These are phyloP conservation scores for Bruguiera sexangula DNA, from an alignment of 345 rosid genomes.

Conservation along the genomic window DNA sequence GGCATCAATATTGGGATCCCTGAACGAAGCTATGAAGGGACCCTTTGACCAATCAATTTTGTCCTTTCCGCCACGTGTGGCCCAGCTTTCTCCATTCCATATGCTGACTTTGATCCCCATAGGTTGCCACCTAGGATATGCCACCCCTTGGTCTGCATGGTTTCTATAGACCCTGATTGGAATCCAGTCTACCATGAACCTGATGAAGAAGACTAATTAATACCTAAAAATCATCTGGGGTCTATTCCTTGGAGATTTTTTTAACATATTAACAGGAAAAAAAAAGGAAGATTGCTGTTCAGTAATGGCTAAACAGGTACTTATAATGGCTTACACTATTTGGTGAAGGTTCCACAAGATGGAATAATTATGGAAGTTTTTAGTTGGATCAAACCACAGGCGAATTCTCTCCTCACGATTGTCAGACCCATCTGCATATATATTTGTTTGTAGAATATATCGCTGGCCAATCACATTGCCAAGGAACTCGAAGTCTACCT, in stretches of 20 bases:
- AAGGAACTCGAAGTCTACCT: slow-evolving; percentile 76
- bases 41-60: slow-evolving; percentile 74
- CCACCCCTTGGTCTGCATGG: slow-evolving; percentile 65
- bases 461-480: slow-evolving; percentile 73
- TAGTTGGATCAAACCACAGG: slow-evolving; percentile 93
- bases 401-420: slow-evolving; percentile 70
- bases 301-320: no score
- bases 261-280: no score
- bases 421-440: slow-evolving; percentile 62
- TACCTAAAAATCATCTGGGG: background rate
- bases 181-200: slow-evolving; percentile 70
- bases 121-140: slow-evolving; percentile 72
- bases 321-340: slow-evolving; percentile 53
- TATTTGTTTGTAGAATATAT: slow-evolving; percentile 77
- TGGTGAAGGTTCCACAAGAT: slow-evolving; percentile 81
- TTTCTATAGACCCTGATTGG: slow-evolving; percentile 76
- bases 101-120: slow-evolving; percentile 62
- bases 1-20: slow-evolving; percentile 58
- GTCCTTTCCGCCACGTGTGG: slow-evolving; percentile 72
- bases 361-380: slow-evolving; percentile 70
- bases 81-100: slow-evolving; percentile 93
- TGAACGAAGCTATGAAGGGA: slow-evolving; percentile 70
- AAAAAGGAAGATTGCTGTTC: no score
- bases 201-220: slow-evolving; percentile 15
- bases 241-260: no score